Percentiles rank a stretch among this genome's conserved stretches.
Conservation (phyloP, 257 asterid genomes). For the Jaltomata sinuosa region DNA sequence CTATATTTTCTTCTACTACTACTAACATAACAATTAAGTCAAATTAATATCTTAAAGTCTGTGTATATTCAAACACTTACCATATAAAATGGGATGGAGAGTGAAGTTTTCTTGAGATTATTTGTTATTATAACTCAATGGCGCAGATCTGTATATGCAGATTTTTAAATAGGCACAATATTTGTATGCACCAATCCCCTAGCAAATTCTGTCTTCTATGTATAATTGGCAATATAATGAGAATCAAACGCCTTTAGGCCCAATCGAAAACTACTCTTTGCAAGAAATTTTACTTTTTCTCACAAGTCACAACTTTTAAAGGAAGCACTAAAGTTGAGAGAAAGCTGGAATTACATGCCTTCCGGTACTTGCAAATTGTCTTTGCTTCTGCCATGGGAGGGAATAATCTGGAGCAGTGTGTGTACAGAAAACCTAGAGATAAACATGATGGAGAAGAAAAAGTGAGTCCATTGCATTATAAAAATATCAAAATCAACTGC, state of each 20-base stretch:
- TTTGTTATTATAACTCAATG: neutral
- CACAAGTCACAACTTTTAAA: neutral
- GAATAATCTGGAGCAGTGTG: slow-evolving; percentile 96
- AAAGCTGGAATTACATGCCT: slow-evolving; percentile 45
- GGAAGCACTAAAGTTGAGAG: neutral
- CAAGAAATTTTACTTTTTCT: neutral
- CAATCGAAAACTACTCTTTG: neutral
- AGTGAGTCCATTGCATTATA: neutral
- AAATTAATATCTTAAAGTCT: neutral
- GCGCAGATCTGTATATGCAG: neutral
- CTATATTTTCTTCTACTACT: neutral
- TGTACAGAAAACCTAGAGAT: slow-evolving; percentile 72
- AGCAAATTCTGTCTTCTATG: neutral
- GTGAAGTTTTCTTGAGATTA: neutral
- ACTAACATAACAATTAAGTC: neutral
- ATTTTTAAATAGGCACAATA: neutral
- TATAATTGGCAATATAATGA: neutral
- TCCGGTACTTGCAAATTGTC: slow-evolving; percentile 91
- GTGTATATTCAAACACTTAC: neutral
- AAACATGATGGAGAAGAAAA: neutral
- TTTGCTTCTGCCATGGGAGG: slow-evolving; percentile 98
- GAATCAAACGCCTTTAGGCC: neutral
- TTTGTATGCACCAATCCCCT: neutral
- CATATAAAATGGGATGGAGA: neutral
- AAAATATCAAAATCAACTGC: neutral